Conservation (phyloP, 805 yeast genomes). For the Nakazawaea ambrosiae region DNA sequence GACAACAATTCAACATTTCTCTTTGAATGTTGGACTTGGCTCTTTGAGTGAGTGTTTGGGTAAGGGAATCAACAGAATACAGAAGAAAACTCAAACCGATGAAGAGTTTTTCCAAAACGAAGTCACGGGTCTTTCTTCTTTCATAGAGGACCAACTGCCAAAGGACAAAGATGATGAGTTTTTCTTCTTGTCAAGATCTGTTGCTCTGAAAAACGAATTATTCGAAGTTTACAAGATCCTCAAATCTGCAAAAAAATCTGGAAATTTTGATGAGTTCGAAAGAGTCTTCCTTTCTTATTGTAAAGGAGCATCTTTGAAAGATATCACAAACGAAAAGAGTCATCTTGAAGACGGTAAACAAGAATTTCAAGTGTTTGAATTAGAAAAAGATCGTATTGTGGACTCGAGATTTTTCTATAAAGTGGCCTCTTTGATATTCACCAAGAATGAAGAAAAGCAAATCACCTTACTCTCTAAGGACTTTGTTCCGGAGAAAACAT, state of each 20-base stretch:
- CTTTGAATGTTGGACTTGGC: constrained; percentile 59
- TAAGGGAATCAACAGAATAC: constrained; percentile 35
- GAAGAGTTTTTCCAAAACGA: constrained; percentile 14
- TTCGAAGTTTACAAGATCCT: constrained; percentile 22
- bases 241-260: constrained; percentile 14
- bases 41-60: constrained; percentile 65
- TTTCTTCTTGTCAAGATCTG: constrained; percentile 19
- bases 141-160: constrained; percentile 16
- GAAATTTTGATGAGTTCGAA: constrained; percentile 23
- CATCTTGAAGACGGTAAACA: constrained; percentile 18
- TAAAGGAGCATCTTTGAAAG: constrained; percentile 21
- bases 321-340: constrained; percentile 17
- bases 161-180: constrained; percentile 18
- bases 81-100: constrained; percentile 12
- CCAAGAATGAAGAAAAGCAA: constrained; percentile 15
- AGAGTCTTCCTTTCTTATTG: constrained; percentile 22
- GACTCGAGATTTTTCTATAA: constrained; percentile 47
- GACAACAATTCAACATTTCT: constrained; percentile 35
- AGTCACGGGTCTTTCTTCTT: constrained; percentile 19
- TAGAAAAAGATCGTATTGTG: constrained; percentile 60
- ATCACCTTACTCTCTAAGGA: constrained; percentile 19
- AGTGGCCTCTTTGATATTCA: constrained; percentile 36
- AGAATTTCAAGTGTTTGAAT: constrained; percentile 42
- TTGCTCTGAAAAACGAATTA: constrained; percentile 17
- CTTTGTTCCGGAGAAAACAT: constrained; percentile 47